Evolutionary conservation across 139 green algal species (phyloP), one percentile per base, ranked within the genome.

Genomic region (Picochlorum sp.): DNA sequence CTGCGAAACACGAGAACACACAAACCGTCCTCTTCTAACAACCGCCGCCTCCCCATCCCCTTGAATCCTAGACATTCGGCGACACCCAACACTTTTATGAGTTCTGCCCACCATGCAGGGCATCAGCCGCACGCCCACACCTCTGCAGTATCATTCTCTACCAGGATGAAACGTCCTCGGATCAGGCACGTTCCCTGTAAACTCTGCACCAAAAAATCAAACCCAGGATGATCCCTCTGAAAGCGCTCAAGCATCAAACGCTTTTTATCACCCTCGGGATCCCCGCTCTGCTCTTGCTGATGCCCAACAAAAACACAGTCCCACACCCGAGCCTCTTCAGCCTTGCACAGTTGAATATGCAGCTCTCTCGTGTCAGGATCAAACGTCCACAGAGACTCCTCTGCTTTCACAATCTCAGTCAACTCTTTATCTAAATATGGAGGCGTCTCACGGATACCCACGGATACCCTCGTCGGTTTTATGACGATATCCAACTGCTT

Each of bases 161-260:
- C 34, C 34, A 41, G 34, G 86, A 96, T 41, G 88, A 65, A 97
- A 97, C 0, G 84, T 94, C 8, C 72, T 57, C 2, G 91, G 79
- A 63, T 97, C 85, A 3, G 91, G 91, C 4, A 77, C 81, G 20
- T 71, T 47, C 13, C 89, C 89, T 34, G 76, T 88, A 68, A 97
- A 89, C 14, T 79, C 68, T 2, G 91, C 91, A 14, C 72, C 73
- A 0, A 91, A 45, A 97, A 97, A 64, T 97, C 91, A 78, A 97
- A 97, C 3, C 91, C 91, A 0, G 91, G 90, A 69, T 97, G 80
- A 82, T 96, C 91, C 23, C 64, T 32, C 62, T 97, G 91, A 60
- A 97, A 97, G 5, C 92, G 69, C 73, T 97, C 88, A 23, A 96
- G 80, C 82, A 97, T 76, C 20, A 97, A 70, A 7, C 88, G 78